phyloP scores from a whole-genome alignment of 2,329 filamentous ascomycete species.

The Phyllosticta citrichinensis region DNA sequence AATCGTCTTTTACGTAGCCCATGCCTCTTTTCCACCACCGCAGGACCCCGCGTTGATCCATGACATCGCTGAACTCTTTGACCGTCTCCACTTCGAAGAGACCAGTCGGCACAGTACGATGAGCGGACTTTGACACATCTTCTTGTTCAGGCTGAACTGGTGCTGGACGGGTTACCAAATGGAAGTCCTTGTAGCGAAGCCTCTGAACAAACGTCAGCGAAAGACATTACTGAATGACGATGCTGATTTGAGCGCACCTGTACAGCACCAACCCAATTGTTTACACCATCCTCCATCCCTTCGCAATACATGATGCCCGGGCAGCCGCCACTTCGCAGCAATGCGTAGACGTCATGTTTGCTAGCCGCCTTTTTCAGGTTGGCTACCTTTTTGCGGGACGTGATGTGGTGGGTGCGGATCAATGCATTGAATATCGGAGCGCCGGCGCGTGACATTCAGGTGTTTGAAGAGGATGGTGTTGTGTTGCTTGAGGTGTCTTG shows the following conservation, averaged over 20 bases:
- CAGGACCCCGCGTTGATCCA: slow-evolving; percentile 50
- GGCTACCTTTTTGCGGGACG: slow-evolving; percentile 63
- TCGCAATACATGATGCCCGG: slow-evolving; percentile 76
- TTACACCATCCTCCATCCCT: slow-evolving; percentile 46
- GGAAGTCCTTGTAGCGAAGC: slow-evolving; percentile 64
- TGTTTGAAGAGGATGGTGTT: too few species aligned
- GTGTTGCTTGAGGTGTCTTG: background rate
- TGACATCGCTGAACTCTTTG: slow-evolving; percentile 52
- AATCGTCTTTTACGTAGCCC: slow-evolving; percentile 36
- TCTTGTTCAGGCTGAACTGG: slow-evolving; percentile 18
- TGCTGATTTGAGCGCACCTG: slow-evolving; percentile 30
- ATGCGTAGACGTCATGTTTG: slow-evolving; percentile 49
- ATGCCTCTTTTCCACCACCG: slow-evolving; percentile 61
- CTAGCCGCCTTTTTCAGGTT: slow-evolving; percentile 55
- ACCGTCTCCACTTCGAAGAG: slow-evolving; percentile 52
- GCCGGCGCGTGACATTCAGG: slow-evolving; percentile 10
- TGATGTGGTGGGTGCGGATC: slow-evolving; percentile 73
- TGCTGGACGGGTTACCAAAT: slow-evolving; percentile 48
- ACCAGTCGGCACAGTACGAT: slow-evolving; percentile 20
- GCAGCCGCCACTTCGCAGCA: slow-evolving; percentile 56
- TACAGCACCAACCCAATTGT: slow-evolving; percentile 54
- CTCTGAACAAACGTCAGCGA: slow-evolving; percentile 19
- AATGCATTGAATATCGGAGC: slow-evolving; percentile 43
- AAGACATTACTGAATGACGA: background rate
- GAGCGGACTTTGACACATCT: background rate